Evolutionary conservation across 257 asterid genomes (phyloP), one percentile per base, ranked within the genome.

Genomic region (Nicotiana obtusifolia): DNA sequence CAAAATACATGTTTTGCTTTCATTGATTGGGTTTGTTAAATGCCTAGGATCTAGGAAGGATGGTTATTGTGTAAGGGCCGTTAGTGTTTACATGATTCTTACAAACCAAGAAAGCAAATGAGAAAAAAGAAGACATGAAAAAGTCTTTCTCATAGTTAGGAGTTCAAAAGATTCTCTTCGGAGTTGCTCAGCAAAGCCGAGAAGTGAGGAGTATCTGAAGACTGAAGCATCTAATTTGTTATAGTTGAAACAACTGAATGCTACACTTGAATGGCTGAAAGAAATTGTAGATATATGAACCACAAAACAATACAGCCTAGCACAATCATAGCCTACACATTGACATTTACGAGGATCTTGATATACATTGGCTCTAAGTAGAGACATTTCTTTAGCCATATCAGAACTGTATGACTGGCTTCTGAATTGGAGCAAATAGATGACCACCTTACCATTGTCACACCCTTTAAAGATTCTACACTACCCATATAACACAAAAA

Each of bases 221-320:
- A 17, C 26, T 19, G 19, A 26, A 68, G 11, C 17, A n/a, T n/a
- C 19, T 19, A 67, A 67, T 10, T 41, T 14, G 3, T 20, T 69
- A n/a, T 47, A 68, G 77, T 68, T 69, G 56, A 68, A 37, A n/a
- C 57, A 69, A 11, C 77, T 41, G 77, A 67, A 68, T n/a, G 19
- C 56, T 37, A 2, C 31, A 37, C 56, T 68, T 68, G 56, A 37
- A 20, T 20, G 53, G 53, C 77, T 64, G 41, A 28, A 64, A 64
- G 35, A 64, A 64, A 64, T 13, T 64, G 69, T 33, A 24, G 69
- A 64, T 64, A 64, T 30, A n/a, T 4, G 37, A 69, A 13, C 13
- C 35, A 69, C 31, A 41, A 69, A 69, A 22, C 57, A 44, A 41
- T 44, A 22, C 33, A 69, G 13, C 10, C 77, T 10, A 68, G 19